A percentile compares a stretch with the other conserved stretches of the same genome.
phyloP scores from a whole-genome alignment of 2,329 filamentous ascomycete species.

The Lecanicillium sp. region DNA sequence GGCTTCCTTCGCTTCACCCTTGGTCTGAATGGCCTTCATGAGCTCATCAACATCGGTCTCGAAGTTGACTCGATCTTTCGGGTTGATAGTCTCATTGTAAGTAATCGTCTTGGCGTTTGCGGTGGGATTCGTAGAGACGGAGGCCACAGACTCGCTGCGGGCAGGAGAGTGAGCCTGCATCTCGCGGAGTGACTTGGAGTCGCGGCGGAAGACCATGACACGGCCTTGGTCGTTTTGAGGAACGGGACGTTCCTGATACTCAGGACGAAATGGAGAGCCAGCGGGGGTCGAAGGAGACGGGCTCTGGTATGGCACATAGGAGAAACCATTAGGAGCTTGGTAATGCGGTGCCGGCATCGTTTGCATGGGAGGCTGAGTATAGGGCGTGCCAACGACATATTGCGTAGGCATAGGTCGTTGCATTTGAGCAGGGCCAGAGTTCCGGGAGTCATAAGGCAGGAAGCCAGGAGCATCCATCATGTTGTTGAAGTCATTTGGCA shows the following conservation, averaged over 20 bases:
- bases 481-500: constrained; percentile 33
- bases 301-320: constrained; percentile 33
- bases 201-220: constrained; percentile 17
- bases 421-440: constrained; percentile 22
- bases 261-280: constrained; percentile 24
- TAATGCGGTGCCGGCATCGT: constrained; percentile 35
- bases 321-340: constrained; percentile 32
- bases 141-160: constrained; percentile 23
- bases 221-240: constrained; percentile 15
- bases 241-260: constrained; percentile 22
- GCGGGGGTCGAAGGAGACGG: constrained; percentile 24
- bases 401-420: constrained; percentile 36
- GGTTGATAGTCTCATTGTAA: constrained; percentile 36
- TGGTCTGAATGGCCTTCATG: constrained; percentile 80
- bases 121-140: constrained; percentile 18
- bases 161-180: constrained; percentile 24
- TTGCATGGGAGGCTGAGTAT: constrained; percentile 33
- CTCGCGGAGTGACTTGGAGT: constrained; percentile 20
- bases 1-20: constrained; percentile 32
- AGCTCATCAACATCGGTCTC: constrained; percentile 78
- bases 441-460: constrained; percentile 40
- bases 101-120: constrained; percentile 32
- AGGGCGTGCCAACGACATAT: constrained; percentile 37
- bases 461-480: constrained; percentile 39
- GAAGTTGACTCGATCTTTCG: constrained; percentile 51